Percentiles rank a stretch among this genome's conserved stretches.
Evolutionary conservation across 352 stramenopile genomes (phyloP).

Genomic region (Achlya hypogyna): DNA sequence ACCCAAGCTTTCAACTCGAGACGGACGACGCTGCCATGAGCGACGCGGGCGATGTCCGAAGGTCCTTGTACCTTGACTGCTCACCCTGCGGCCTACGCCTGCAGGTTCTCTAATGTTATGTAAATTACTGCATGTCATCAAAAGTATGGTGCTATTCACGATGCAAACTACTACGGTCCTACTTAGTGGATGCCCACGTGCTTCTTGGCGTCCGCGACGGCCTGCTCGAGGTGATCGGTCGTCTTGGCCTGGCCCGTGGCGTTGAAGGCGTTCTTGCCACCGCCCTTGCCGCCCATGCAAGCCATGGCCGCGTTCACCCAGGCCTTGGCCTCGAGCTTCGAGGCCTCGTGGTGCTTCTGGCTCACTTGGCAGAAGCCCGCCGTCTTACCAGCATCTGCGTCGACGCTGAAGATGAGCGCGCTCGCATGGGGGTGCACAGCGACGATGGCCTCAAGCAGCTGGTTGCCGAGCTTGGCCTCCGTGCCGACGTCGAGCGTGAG

Average conservation of each 20-base stretch:
- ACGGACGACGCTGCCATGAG: not conserved
- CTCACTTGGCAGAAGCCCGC: constrained; percentile 89
- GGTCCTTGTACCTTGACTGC: constrained; percentile 13
- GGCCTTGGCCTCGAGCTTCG: constrained; percentile 81
- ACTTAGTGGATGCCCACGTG: constrained; percentile 18
- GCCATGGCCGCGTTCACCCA: constrained; percentile 91
- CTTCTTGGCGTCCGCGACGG: constrained; percentile 52
- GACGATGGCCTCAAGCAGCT: constrained; percentile 90
- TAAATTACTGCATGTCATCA: no score
- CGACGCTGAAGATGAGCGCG: constrained; percentile 90
- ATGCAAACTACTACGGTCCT: not conserved
- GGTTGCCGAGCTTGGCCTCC: constrained; percentile 91
- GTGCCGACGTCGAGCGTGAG: constrained; percentile 89
- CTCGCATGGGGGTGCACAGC: constrained; percentile 69
- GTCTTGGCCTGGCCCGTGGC: constrained; percentile 77
- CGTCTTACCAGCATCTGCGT: constrained; percentile 88
- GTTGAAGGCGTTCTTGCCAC: constrained; percentile 84
- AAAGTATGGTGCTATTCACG: no score
- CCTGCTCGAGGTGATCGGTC: constrained; percentile 54
- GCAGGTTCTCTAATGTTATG: constrained; percentile 11
- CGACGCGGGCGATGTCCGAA: no score
- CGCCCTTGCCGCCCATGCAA: constrained; percentile 91
- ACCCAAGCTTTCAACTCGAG: constrained; percentile 2
- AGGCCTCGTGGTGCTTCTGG: constrained; percentile 56
- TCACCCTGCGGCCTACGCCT: not conserved